Conservation (phyloP, 1,284 basidiomycete genomes). For the Trichosporon sp. region DNA sequence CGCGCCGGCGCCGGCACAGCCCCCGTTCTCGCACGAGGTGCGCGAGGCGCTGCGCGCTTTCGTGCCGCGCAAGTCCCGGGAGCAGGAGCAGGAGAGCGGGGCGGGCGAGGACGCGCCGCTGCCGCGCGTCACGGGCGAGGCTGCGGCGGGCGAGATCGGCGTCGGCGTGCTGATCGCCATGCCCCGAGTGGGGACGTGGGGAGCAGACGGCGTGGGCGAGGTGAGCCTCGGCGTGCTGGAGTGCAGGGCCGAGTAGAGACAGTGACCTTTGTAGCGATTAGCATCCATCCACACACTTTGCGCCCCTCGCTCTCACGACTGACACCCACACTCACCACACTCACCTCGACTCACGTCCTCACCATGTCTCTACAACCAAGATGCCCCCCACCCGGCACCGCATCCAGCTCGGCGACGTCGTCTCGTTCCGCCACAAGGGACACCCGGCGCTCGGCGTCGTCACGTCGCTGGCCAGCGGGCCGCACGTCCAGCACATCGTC, state of each 20-base stretch:
- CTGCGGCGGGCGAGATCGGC: slow-evolving; percentile 31
- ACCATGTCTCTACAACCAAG: not conserved
- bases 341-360: not conserved
- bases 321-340: not conserved
- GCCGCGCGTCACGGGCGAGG: too few relatives aligned
- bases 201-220: slow-evolving; percentile 30
- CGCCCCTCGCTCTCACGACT: not conserved
- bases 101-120: too few relatives aligned
- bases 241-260: not conserved
- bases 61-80: not conserved
- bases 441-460: not conserved
- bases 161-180: slow-evolving; percentile 43
- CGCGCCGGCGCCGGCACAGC: not conserved
- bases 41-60: slow-evolving; percentile 8
- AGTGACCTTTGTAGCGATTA: not conserved
- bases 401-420: not conserved
- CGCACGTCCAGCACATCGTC: not conserved
- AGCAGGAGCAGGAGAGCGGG: not conserved
- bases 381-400: not conserved
- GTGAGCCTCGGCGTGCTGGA: slow-evolving; percentile 39
- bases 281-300: not conserved
- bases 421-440: not conserved
- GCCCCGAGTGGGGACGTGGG: slow-evolving; percentile 19
- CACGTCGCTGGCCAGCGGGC: not conserved
- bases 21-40: slow-evolving; percentile 4